Conservation (phyloP, 495 filamentous ascomycete species). For the Aspergillus nanangensis region DNA sequence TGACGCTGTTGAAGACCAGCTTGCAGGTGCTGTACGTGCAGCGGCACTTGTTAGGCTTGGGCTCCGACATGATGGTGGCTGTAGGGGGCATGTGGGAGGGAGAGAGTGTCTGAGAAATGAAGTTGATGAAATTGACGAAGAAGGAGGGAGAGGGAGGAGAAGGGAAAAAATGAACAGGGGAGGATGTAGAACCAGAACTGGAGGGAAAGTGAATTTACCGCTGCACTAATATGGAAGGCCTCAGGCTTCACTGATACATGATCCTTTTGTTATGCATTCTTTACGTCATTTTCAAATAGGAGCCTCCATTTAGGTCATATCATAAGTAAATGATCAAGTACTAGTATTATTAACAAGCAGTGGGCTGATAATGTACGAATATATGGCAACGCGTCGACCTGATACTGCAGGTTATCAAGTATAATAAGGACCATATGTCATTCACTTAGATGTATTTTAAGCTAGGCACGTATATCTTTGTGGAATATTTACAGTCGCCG, state of each 20-base stretch:
- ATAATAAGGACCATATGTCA: too few relatives aligned
- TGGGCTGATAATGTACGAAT: too few relatives aligned
- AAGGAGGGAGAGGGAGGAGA: not conserved
- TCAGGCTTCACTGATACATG: not conserved
- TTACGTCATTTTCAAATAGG: too few relatives aligned
- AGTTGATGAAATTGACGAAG: not conserved
- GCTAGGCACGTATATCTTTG: too few relatives aligned
- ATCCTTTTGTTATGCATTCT: too few relatives aligned
- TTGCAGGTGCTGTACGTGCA: slow-evolving; percentile 61
- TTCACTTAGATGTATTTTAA: too few relatives aligned
- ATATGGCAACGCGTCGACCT: too few relatives aligned
- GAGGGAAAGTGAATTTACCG: not conserved
- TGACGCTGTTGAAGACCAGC: slow-evolving; percentile 50
- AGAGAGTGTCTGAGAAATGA: not conserved
- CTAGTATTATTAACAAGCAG: too few relatives aligned
- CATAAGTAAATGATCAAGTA: too few relatives aligned
- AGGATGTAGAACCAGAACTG: not conserved
- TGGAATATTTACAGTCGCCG: too few relatives aligned
- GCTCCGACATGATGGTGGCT: not conserved
- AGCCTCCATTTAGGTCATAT: too few relatives aligned
- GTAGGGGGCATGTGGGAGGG: not conserved
- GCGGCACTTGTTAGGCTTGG: slow-evolving; percentile 21
- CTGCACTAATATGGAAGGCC: not conserved
- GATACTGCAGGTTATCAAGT: too few relatives aligned
- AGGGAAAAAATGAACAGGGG: not conserved